These are phyloP conservation scores for Phlyctochytrium planicorne DNA, from an alignment of 192 early-diverging fungal species.

Conservation along the genomic window DNA sequence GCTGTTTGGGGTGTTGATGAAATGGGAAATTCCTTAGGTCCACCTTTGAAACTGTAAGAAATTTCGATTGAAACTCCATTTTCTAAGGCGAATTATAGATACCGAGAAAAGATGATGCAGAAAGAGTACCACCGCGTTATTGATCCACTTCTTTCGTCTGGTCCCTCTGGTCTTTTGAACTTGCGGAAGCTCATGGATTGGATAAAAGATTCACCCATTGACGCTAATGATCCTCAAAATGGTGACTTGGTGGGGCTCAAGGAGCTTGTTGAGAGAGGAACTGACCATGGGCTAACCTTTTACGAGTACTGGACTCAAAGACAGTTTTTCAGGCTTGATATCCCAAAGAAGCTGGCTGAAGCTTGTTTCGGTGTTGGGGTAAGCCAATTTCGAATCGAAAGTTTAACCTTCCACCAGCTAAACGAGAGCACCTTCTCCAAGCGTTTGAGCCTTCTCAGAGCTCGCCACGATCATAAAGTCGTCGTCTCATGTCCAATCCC, in stretches of 20 bases:
- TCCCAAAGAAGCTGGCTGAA: conserved; percentile 37
- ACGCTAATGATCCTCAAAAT: conserved; percentile 52
- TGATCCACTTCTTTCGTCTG: conserved; percentile 27
- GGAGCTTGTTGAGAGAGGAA: conserved; percentile 31
- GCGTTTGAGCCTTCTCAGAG: conserved; percentile 16
- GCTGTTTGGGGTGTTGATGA: conserved; percentile 46
- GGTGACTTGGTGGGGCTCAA: conserved; percentile 34
- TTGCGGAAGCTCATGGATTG: conserved; percentile 45
- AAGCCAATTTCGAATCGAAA: conserved; percentile 1
- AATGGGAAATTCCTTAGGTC: conserved; percentile 35
- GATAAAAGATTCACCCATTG: conserved; percentile 37
- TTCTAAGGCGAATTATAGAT: conserved; percentile 19
- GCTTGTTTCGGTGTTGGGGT: conserved; percentile 43
- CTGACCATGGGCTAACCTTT: conserved; percentile 24
- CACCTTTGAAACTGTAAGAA: conserved; percentile 29
- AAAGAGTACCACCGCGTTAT: conserved; percentile 3
- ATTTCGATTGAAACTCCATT: too few relatives aligned
- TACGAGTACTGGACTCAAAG: conserved; percentile 31
- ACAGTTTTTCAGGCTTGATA: conserved; percentile 39
- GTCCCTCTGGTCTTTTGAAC: conserved; percentile 30
- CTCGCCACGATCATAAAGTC: conserved; percentile 16
- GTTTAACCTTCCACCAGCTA: not conserved
- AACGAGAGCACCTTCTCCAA: conserved; percentile 4
- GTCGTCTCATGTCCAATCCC: conserved; percentile 36
- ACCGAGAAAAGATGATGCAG: conserved; percentile 16